phyloP scores from a whole-genome alignment of 768 basidiomycete species.

The Lactarius trivialis region DNA sequence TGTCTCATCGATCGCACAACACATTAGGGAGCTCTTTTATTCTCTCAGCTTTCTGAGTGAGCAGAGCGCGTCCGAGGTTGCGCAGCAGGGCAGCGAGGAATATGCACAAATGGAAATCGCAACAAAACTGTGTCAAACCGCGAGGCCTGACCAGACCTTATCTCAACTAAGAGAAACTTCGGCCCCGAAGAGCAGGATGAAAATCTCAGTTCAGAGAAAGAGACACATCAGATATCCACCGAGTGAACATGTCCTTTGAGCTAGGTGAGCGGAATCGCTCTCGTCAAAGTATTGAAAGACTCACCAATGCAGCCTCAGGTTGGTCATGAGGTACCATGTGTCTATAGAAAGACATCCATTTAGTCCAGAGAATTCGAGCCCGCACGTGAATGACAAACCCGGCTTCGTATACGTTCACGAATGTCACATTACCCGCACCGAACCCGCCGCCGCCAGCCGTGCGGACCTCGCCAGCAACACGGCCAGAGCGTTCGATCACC shows the following conservation, averaged over 20 bases:
- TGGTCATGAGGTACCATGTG: slow-evolving; percentile 92
- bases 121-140: neutral
- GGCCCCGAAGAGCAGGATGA: neutral
- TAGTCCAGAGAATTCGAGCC: neutral
- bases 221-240: slow-evolving; percentile 53
- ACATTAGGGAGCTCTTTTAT: neutral
- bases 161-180: neutral
- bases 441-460: slow-evolving; percentile 57
- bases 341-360: slow-evolving; percentile 32
- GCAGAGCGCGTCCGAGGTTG: neutral
- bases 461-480: slow-evolving; percentile 60
- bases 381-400: slow-evolving; percentile 45
- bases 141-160: neutral
- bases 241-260: slow-evolving; percentile 49
- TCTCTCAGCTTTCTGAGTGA: neutral
- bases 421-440: slow-evolving; percentile 80
- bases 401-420: slow-evolving; percentile 69
- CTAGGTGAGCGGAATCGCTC: slow-evolving; percentile 4
- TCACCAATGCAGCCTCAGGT: slow-evolving; percentile 74
- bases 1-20: neutral
- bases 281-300: slow-evolving; percentile 25
- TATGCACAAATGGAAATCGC: neutral
- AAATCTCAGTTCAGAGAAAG: slow-evolving; percentile 29
- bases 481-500: slow-evolving; percentile 46
- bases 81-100: neutral